Evolutionary conservation across 441 rosid genomes (phyloP).

Genomic region (Syzygium syzygioides): DNA sequence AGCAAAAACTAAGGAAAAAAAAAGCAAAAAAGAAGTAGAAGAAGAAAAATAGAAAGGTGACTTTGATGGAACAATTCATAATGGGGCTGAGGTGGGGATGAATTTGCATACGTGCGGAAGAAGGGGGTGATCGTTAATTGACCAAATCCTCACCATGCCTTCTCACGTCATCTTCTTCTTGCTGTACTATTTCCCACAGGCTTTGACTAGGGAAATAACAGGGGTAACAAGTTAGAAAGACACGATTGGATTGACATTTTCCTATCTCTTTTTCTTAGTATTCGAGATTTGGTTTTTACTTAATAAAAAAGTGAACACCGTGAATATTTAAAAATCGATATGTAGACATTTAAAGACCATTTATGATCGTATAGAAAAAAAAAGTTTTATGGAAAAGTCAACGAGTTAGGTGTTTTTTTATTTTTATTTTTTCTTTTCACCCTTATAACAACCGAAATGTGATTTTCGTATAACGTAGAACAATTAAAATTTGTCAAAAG

Average conservation of each 20-base stretch:
- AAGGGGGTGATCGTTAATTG: neutral
- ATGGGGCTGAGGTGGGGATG: neutral
- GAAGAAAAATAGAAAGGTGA: neutral
- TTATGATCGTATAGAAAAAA: neutral
- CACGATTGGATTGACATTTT: neutral
- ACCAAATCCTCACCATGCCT: slow-evolving; percentile 4
- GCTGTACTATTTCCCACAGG: neutral
- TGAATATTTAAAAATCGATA: neutral
- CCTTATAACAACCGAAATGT: neutral
- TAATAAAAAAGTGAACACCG: neutral
- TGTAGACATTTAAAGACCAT: neutral
- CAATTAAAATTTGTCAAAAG: neutral
- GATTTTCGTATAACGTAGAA: neutral
- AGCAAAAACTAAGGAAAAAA: neutral
- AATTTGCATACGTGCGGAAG: neutral
- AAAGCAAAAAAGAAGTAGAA: neutral
- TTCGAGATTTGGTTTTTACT: neutral
- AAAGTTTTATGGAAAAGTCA: neutral
- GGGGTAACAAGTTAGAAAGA: neutral
- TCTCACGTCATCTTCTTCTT: slow-evolving; percentile 2
- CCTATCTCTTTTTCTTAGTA: neutral
- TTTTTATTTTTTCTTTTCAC: neutral
- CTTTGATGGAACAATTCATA: neutral
- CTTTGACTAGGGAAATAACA: neutral
- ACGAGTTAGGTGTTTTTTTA: neutral